These are phyloP conservation scores for Phytophthora ramorum DNA, from an alignment of 352 stramenopile species.

Conservation along the genomic window DNA sequence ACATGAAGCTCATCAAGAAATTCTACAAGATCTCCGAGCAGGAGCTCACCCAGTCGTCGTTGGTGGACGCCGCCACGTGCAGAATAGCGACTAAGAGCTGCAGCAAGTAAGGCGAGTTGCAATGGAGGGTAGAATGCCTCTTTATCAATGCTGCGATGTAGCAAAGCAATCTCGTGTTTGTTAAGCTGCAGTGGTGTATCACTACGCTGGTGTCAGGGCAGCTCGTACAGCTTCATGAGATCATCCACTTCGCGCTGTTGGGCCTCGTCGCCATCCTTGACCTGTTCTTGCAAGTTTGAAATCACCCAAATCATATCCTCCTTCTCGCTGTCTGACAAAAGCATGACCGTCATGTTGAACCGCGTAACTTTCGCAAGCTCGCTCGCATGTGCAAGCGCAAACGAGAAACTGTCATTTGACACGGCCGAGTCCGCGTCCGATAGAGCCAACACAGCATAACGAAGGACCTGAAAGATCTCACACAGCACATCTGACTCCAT, in stretches of 20 bases:
- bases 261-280: slow-evolving; percentile 11
- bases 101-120: slow-evolving; percentile 66
- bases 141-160: slow-evolving; percentile 11
- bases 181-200: slow-evolving; percentile 5
- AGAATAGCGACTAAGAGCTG: slow-evolving; percentile 91
- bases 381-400: slow-evolving; percentile 47
- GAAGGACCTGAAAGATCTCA: slow-evolving; percentile 67
- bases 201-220: slow-evolving; percentile 29
- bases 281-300: slow-evolving; percentile 25
- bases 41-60: slow-evolving; percentile 67
- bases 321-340: slow-evolving; percentile 74
- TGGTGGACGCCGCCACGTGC: slow-evolving; percentile 73
- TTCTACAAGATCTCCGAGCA: slow-evolving; percentile 88
- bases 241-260: slow-evolving; percentile 22
- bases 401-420: slow-evolving; percentile 9
- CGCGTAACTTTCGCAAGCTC: slow-evolving; percentile 61
- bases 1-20: slow-evolving; percentile 73
- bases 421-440: background rate
- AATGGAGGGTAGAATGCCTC: background rate
- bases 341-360: slow-evolving; percentile 85
- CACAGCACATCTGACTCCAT: slow-evolving; percentile 83
- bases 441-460: slow-evolving; percentile 24
- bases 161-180: slow-evolving; percentile 7
- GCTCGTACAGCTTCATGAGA: slow-evolving; percentile 58
- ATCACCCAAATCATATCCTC: slow-evolving; percentile 61